Evolutionary conservation across 768 basidiomycete species (phyloP), one percentile per base, ranked within the genome.

Genomic region (Boletellus ananiceps): DNA sequence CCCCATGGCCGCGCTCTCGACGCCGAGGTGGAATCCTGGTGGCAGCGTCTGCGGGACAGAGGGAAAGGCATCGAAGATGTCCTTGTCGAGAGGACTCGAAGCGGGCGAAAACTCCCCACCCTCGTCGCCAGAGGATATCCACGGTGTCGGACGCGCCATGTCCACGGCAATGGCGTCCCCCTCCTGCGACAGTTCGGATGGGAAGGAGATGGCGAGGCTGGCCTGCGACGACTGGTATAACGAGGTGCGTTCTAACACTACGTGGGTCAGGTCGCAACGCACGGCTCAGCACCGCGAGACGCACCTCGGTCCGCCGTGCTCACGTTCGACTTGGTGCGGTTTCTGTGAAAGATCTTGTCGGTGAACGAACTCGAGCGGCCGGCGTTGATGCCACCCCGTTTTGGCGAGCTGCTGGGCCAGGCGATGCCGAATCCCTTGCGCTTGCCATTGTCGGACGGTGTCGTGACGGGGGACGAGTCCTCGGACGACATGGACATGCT

Each of bases 11-110:
- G 40, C 33, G 37, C 49, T 46, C 8, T 56, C 57, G 14, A 41
- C 47, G 16, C 58, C 62, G 2, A 57, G 45, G 21, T 49, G 49
- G 36, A 50, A 61, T 27, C 63, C 66, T 29, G 69, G 58, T 2
- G 78, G 77, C 5, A 73, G 64, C 15, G 70, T 71, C 40, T 75
- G 70, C 2, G 86, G 86, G 5, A 88, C 85, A 31, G 78, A 77
- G 19, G 87, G 87, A 66, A 88, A 88, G 7, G 83, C 77, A 50
- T 87, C 85, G 55, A 83, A 85, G 19, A 86, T 66, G 11, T 78
- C 78, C 52, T 71, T 70, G 59, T 84, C 82, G 37, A 87, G 76
- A 21, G 58, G 29, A 55, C 67, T 67, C 2, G 65, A 55, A 0
- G 57, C 40, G 14, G 65, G 43, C 69, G 80, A 52, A 72, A 80